Evolutionary conservation across 352 stramenopile species (phyloP), one percentile per base, ranked within the genome.

Genomic region (Phytophthora parvispora): DNA sequence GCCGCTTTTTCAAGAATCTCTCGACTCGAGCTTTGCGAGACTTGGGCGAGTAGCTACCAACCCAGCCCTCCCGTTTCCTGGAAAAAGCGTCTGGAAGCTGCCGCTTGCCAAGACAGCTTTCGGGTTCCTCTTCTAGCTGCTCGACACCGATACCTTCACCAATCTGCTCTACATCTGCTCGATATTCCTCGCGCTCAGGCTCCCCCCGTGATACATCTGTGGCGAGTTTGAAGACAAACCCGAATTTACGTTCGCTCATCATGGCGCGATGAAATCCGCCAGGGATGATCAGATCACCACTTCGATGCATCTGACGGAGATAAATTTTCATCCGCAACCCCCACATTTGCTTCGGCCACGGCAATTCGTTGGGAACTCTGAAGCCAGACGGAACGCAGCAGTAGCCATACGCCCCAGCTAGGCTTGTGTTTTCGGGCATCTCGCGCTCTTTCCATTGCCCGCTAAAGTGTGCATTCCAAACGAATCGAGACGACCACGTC

Each of bases 41-140:
- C 58, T 97, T 90, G 0, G 97, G 97, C 42, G 94, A 98, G 74
- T 99, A 99, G 15, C 91, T 93, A 22, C 97, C 96, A 2, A 99
- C 85, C 74, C 85, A 89, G 2, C 70, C 75, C 58, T 90, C 75
- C 58, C 88, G 50, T 57, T 31, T 27, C 15, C 12, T 9, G 18
- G 29, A 50, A 29, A 49, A 12, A 6, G 5, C 22, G 34, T 57
- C 29, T 28, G 51, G 32, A 34, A 65, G 24, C 1, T 24, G 16
- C 15, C 52, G 66, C 51, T 75, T 72, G n/a, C 55, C 45, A 24
- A 75, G 47, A 15, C 7, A 63, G 7, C 29, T 64, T 58, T 60
- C 6, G 24, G 24, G 22, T 29, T 54, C 29, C 4, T 49, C 24
- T 25, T 24, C 16, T 24, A 29, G 18, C 6, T 32, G 31, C 6